phyloP scores from a whole-genome alignment of 768 basidiomycete genomes.

The Mrakia gelida region DNA sequence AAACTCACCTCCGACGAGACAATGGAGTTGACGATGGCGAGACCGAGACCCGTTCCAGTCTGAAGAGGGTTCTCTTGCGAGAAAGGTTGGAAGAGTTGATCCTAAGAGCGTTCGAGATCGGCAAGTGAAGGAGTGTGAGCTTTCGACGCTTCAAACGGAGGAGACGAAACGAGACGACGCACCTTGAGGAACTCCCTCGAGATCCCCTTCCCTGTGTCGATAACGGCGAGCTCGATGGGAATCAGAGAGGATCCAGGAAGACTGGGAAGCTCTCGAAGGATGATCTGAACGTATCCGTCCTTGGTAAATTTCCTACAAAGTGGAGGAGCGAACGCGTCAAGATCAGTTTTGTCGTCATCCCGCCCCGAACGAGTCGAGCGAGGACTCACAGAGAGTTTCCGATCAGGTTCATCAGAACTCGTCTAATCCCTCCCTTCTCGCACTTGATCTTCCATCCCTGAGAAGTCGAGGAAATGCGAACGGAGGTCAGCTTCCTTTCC shows the following conservation, averaged over 20 bases:
- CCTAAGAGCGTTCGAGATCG: constrained; percentile 41
- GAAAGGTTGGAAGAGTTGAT: constrained; percentile 77
- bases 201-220: constrained; percentile 93
- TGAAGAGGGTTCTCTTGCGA: constrained; percentile 84
- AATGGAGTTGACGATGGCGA: constrained; percentile 93
- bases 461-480: not conserved
- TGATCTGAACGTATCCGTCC: constrained; percentile 83
- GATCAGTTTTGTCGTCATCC: not conserved
- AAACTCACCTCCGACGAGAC: constrained; percentile 43
- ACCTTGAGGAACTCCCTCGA: constrained; percentile 80
- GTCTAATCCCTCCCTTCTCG: constrained; percentile 86
- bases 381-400: constrained; percentile 60
- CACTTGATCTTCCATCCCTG: constrained; percentile 83
- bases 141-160: too few relatives aligned
- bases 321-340: not conserved
- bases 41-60: constrained; percentile 85
- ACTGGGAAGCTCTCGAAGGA: constrained; percentile 64
- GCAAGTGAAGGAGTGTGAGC: too few relatives aligned
- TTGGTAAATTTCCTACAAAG: constrained; percentile 66
- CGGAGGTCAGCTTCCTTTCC: not conserved
- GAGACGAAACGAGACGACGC: too few relatives aligned
- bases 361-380: not conserved
- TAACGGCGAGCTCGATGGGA: constrained; percentile 75
- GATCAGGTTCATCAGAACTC: constrained; percentile 90
- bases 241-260: constrained; percentile 45